These are phyloP conservation scores for Berberis vulgaris DNA, from an alignment of 164 flowering plant species.

Conservation along the genomic window DNA sequence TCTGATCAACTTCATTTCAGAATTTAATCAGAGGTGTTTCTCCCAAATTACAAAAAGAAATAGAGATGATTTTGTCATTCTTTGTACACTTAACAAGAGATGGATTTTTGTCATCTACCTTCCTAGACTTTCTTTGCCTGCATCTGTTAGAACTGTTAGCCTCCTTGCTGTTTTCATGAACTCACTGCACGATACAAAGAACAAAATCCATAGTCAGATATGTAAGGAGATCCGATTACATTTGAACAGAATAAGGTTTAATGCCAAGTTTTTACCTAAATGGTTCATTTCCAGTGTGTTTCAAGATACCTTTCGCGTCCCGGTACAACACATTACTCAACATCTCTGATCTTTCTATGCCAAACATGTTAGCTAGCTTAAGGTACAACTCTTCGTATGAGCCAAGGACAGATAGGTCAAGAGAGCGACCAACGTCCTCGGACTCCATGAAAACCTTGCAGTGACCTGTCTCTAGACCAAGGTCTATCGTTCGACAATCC, in stretches of 20 bases:
- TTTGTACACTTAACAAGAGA: no score
- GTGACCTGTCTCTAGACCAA: constrained; percentile 42
- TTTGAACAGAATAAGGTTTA: background rate
- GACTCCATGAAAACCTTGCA: constrained; percentile 82
- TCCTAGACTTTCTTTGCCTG: no score
- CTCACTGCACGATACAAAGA: background rate
- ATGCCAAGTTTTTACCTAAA: constrained; percentile 40
- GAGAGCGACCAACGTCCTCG: constrained; percentile 72
- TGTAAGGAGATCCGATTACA: background rate
- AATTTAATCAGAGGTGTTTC: no score
- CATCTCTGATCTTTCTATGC: constrained; percentile 39
- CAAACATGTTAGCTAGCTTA: constrained; percentile 53
- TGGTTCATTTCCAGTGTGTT: constrained; percentile 66
- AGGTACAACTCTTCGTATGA: constrained; percentile 72
- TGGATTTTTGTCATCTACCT: no score
- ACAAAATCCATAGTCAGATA: background rate
- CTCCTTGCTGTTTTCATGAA: no score
- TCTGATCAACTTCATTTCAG: no score
- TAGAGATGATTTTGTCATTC: no score
- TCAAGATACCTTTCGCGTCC: constrained; percentile 48
- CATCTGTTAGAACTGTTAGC: no score
- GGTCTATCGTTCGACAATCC: constrained; percentile 17
- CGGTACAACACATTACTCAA: constrained; percentile 50
- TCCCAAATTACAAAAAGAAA: no score
- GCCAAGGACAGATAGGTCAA: constrained; percentile 59